These are phyloP conservation scores for Saturnispora halmiae DNA, from an alignment of 805 yeast species.

Conservation along the genomic window DNA sequence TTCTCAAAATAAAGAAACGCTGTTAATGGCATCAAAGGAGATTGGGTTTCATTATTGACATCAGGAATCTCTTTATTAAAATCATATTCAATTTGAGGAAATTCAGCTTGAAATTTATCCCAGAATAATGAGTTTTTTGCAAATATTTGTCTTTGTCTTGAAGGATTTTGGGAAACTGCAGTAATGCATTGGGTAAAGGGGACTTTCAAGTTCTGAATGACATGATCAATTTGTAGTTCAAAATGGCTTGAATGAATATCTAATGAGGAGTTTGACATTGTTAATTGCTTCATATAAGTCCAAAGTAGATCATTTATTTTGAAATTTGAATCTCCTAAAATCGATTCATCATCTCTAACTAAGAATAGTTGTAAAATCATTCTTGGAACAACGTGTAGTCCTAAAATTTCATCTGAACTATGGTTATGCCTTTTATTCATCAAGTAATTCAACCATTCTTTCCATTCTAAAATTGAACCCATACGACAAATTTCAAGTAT, in stretches of 20 bases:
- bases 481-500: conserved; percentile 29
- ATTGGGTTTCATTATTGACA: conserved; percentile 28
- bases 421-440: conserved; percentile 22
- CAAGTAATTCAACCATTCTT: conserved; percentile 20
- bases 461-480: conserved; percentile 21
- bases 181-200: conserved; percentile 38
- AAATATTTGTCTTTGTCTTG: conserved; percentile 74
- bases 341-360: conserved; percentile 51
- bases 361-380: conserved; percentile 55
- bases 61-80: conserved; percentile 14
- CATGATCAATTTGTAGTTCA: conserved; percentile 16
- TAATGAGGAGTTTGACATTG: conserved; percentile 18
- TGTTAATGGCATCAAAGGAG: conserved; percentile 54
- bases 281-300: conserved; percentile 19
- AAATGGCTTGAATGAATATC: conserved; percentile 3
- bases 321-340: conserved; percentile 39
- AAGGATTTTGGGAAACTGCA: conserved; percentile 53
- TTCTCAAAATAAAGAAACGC: conserved; percentile 64
- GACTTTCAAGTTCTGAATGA: conserved; percentile 40
- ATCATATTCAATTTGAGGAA: conserved; percentile 51
- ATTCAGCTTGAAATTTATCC: conserved; percentile 74
- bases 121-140: conserved; percentile 47
- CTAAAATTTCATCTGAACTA: conserved; percentile 25
- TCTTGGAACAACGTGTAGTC: conserved; percentile 44
- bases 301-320: conserved; percentile 31